These are phyloP conservation scores for Tolypocladium album DNA, from an alignment of 2,329 filamentous ascomycete species.

Conservation along the genomic window DNA sequence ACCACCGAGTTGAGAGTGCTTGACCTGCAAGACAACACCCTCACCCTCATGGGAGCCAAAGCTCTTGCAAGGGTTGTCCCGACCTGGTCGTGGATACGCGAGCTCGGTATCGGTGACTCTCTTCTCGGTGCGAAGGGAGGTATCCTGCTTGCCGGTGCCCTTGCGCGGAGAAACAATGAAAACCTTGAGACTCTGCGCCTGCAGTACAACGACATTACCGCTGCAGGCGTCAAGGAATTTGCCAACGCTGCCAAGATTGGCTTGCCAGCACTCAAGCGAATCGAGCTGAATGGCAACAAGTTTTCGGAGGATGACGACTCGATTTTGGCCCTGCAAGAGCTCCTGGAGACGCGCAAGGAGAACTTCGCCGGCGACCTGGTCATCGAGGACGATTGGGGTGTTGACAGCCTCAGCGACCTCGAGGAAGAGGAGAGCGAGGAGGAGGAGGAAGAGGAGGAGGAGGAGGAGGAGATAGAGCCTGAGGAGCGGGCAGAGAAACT, in stretches of 20 bases:
- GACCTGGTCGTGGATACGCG: conserved; percentile 64
- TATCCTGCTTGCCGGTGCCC: conserved; percentile 59
- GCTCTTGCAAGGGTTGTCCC: conserved; percentile 67
- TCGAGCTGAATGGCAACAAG: conserved; percentile 95
- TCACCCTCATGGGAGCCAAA: conserved; percentile 69
- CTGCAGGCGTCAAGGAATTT: conserved; percentile 61
- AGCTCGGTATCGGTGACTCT: conserved; percentile 84
- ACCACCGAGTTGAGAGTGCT: conserved; percentile 61
- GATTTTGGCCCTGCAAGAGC: conserved; percentile 55
- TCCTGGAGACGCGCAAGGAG: conserved; percentile 71
- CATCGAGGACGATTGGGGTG: conserved; percentile 70
- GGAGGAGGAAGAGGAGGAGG: conserved; percentile 57
- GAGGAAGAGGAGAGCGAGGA: conserved; percentile 65
- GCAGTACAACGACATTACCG: conserved; percentile 91
- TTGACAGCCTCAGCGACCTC: conserved; percentile 80
- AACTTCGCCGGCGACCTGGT: conserved; percentile 54
- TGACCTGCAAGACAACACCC: conserved; percentile 96
- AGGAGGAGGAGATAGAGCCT: conserved; percentile 51
- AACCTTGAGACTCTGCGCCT: conserved; percentile 73
- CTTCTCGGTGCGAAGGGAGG: conserved; percentile 71
- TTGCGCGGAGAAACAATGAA: conserved; percentile 64
- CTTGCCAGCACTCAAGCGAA: conserved; percentile 67
- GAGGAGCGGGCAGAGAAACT: conserved; percentile 60
- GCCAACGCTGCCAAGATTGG: conserved; percentile 54
- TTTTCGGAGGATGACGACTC: conserved; percentile 77